Evolutionary conservation across 768 basidiomycete genomes (phyloP).

Genomic region (Cystofilobasidium ferigula): DNA sequence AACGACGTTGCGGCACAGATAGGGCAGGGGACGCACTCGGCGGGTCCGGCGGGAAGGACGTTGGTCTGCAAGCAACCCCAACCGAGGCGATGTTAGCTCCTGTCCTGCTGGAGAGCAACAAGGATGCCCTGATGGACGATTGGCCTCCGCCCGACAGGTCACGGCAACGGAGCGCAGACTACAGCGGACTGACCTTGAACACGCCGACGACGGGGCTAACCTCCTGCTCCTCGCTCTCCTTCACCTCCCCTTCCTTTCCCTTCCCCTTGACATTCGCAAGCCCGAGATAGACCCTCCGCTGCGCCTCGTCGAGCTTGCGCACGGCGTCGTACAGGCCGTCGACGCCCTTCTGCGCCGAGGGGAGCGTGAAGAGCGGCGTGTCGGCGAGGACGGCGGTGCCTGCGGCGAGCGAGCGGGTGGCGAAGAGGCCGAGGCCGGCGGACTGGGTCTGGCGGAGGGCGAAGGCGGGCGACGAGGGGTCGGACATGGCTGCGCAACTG

Average conservation of each 20-base stretch:
- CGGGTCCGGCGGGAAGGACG: constrained; percentile 16
- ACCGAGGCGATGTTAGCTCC: too few relatives aligned
- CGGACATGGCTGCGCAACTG: background rate
- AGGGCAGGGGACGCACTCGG: constrained; percentile 9
- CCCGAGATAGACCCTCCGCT: background rate
- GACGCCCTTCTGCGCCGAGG: background rate
- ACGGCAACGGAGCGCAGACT: too few relatives aligned
- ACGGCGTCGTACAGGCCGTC: constrained; percentile 6
- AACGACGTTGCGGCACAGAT: too few relatives aligned
- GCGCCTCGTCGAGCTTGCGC: background rate
- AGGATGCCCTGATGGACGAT: too few relatives aligned
- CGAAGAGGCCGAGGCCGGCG: background rate
- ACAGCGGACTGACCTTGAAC: constrained; percentile 20
- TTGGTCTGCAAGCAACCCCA: constrained; percentile 10
- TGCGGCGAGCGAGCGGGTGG: background rate
- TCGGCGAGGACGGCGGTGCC: constrained; percentile 14
- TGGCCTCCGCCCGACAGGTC: too few relatives aligned
- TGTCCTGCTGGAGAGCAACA: too few relatives aligned
- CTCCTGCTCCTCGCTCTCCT: too few relatives aligned
- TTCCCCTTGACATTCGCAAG: constrained; percentile 3
- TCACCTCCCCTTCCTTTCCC: too few relatives aligned
- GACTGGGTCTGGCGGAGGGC: background rate
- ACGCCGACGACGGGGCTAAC: constrained; percentile 17
- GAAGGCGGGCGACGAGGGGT: background rate
- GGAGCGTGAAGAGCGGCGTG: constrained; percentile 12